phyloP scores from a whole-genome alignment of 2,329 filamentous ascomycete genomes.

The Calonectria leucothoes region DNA sequence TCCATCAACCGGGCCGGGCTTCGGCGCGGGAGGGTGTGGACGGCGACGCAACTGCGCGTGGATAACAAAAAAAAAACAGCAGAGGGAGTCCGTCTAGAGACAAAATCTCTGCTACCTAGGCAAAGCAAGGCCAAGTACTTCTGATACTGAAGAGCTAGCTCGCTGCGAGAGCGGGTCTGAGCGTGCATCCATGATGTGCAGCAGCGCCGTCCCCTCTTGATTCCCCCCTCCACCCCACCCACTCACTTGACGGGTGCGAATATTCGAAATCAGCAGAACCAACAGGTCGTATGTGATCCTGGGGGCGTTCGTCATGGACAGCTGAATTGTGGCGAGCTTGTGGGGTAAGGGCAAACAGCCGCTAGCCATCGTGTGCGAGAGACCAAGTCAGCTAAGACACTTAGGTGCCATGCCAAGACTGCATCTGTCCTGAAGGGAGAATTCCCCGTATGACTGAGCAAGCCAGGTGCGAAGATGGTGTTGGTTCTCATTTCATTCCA shows the following conservation, averaged over 20 bases:
- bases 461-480: background rate
- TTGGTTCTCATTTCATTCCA: background rate
- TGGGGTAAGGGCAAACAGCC: constrained; percentile 29
- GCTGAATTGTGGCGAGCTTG: constrained; percentile 30
- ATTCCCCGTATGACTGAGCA: background rate
- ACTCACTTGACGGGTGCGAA: constrained; percentile 11
- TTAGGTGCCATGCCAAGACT: background rate
- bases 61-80: background rate
- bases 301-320: constrained; percentile 35
- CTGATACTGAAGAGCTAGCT: background rate
- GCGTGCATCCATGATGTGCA: constrained; percentile 26
- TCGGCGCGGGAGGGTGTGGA: constrained; percentile 7
- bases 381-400: constrained; percentile 2
- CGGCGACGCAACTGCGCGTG: constrained; percentile 7
- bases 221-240: constrained; percentile 28
- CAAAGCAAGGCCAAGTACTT: background rate
- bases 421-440: background rate
- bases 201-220: background rate
- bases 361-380: background rate
- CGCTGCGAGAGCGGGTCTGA: constrained; percentile 17
- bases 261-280: background rate
- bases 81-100: constrained; percentile 15
- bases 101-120: constrained; percentile 3
- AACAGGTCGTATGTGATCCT: constrained; percentile 23
- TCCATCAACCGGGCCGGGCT: constrained; percentile 22